A percentile compares a stretch with the other conserved stretches of the same genome.
Conservation (phyloP, 2,329 filamentous ascomycete species). For the Corynespora cassiicola region DNA sequence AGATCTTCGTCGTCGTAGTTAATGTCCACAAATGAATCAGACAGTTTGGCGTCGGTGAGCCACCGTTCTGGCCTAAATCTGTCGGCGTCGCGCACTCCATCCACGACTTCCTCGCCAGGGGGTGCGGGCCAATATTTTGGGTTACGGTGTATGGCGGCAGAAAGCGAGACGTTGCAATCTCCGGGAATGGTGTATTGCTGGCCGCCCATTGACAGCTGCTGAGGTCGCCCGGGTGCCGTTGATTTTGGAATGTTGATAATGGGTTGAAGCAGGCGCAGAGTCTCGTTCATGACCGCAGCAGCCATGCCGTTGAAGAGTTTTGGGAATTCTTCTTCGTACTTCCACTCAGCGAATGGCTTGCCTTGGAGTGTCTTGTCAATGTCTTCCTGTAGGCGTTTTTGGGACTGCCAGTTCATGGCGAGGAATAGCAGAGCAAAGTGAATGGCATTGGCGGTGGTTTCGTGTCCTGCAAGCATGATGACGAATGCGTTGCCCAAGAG, state of each 20-base stretch:
- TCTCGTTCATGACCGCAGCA: constrained; percentile 80
- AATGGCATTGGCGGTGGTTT: constrained; percentile 78
- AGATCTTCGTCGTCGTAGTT: constrained; percentile 59
- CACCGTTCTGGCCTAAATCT: constrained; percentile 77
- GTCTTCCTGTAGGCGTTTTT: constrained; percentile 72
- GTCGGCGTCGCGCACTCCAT: constrained; percentile 61
- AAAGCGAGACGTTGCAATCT: constrained; percentile 62
- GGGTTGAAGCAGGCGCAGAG: constrained; percentile 74
- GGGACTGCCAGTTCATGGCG: constrained; percentile 68
- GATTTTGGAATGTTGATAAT: constrained; percentile 76
- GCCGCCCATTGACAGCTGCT: constrained; percentile 67
- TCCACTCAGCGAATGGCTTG: constrained; percentile 67
- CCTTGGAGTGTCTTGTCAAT: constrained; percentile 70
- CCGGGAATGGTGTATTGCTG: constrained; percentile 65
- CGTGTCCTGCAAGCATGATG: constrained; percentile 75
- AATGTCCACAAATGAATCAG: constrained; percentile 41
- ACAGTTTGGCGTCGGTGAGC: constrained; percentile 54
- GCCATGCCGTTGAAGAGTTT: constrained; percentile 72
- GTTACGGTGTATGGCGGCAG: constrained; percentile 66
- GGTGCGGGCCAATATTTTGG: constrained; percentile 73
- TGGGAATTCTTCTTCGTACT: constrained; percentile 72
- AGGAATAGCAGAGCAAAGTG: constrained; percentile 75
- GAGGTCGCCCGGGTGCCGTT: constrained; percentile 51
- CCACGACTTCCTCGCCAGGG: constrained; percentile 27
- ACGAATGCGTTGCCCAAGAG: constrained; percentile 74